These are phyloP conservation scores for Linnemannia elongata DNA, from an alignment of 192 early-diverging fungal genomes.

Conservation along the genomic window DNA sequence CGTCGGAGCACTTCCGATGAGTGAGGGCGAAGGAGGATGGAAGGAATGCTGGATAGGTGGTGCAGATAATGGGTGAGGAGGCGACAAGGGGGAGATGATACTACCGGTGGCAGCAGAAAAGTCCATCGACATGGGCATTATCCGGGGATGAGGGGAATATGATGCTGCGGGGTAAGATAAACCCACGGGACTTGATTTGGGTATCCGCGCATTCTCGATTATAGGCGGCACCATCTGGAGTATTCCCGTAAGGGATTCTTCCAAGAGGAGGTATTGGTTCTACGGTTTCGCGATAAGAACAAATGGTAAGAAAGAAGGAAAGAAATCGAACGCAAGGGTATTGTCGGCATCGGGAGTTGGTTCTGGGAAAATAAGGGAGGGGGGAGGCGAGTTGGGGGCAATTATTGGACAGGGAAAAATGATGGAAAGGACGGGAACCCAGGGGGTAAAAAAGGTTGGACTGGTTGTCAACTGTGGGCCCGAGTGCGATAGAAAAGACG, in stretches of 20 bases:
- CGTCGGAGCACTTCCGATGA: neutral
- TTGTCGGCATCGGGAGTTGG: neutral
- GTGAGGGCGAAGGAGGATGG: neutral
- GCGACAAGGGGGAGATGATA: constrained; percentile 9
- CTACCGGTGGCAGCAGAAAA: constrained; percentile 8
- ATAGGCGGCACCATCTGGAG: constrained; percentile 47
- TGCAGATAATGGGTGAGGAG: neutral
- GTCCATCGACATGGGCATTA: neutral
- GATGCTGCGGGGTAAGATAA: neutral
- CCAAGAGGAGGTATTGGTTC: constrained; percentile 49
- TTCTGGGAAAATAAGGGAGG: neutral
- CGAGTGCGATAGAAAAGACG: neutral
- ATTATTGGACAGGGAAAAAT: neutral
- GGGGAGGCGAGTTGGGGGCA: neutral
- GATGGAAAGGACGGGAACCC: neutral
- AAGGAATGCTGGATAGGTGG: neutral
- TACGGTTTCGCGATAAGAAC: neutral
- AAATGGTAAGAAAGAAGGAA: neutral
- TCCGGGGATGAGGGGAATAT: neutral
- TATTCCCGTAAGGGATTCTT: constrained; percentile 46
- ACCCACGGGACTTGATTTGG: neutral
- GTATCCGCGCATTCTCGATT: constrained; percentile 33
- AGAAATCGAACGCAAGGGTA: neutral
- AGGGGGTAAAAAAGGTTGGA: neutral
- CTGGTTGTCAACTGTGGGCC: neutral